Percentiles rank a stretch among this genome's conserved stretches.
Evolutionary conservation across 805 yeast genomes (phyloP).

Genomic region (Yamadazyma takamatsuzukensis): DNA sequence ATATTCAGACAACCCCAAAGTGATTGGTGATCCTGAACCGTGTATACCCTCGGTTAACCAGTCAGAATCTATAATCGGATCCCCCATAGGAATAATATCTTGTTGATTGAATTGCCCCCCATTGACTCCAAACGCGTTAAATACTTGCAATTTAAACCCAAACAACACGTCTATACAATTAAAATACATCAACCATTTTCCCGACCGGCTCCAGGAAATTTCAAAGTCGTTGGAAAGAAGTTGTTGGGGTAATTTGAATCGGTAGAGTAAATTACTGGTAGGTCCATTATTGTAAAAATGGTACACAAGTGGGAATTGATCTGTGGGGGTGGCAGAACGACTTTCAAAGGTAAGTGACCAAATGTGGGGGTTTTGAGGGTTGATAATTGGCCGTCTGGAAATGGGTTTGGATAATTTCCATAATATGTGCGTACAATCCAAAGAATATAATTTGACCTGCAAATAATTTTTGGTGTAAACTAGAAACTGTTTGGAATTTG

Average conservation of each 20-base stretch:
- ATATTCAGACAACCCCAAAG: slow-evolving; percentile 8
- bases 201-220: slow-evolving; percentile 30
- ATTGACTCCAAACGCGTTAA: slow-evolving; percentile 24
- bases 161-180: slow-evolving; percentile 18
- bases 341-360: slow-evolving; percentile 26
- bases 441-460: slow-evolving; percentile 31
- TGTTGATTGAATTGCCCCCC: slow-evolving; percentile 6
- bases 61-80: slow-evolving; percentile 14
- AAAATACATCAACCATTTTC: slow-evolving; percentile 31
- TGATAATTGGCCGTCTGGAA: slow-evolving; percentile 9
- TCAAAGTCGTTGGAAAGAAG: slow-evolving; percentile 14
- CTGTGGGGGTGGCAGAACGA: slow-evolving; percentile 8
- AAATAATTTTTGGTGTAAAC: slow-evolving; percentile 25
- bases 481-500: slow-evolving; percentile 30
- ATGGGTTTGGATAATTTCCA: slow-evolving; percentile 33
- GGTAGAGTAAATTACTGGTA: slow-evolving; percentile 22
- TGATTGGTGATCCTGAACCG: slow-evolving; percentile 3
- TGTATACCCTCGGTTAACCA: slow-evolving; percentile 15
- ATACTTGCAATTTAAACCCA: slow-evolving; percentile 26
- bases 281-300: slow-evolving; percentile 34
- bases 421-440: slow-evolving; percentile 31
- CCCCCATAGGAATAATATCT: slow-evolving; percentile 10
- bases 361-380: slow-evolving; percentile 10
- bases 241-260: slow-evolving; percentile 16
- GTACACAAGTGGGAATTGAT: slow-evolving; percentile 15